Evolutionary conservation across 192 early-diverging fungal genomes (phyloP), one percentile per base, ranked within the genome.

Genomic region (Coemansia aciculifera): DNA sequence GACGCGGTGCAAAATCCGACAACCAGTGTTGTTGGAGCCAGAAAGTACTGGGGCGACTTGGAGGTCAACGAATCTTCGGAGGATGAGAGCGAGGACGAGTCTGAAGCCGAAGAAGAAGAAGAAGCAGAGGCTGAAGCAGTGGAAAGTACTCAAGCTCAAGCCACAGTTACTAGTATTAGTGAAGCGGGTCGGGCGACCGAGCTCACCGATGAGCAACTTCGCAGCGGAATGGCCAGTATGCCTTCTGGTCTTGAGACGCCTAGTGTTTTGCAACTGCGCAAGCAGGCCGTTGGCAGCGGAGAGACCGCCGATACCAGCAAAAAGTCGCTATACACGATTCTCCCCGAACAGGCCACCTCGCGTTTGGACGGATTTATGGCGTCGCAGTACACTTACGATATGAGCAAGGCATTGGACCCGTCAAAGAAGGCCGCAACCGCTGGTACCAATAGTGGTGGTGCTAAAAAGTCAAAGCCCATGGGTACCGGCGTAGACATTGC

Each of bases 291-390:
- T n/a, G 56, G 42, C 19, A 54, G 15, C 0, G 80, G 69, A 11
- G 78, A 78, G 38, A 77, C 71, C 6, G 71, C 64, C 40, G 74
- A 87, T 29, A 9, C n/a, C 6, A 13, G 34, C 34, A 38, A 60
- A 7, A 85, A 84, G 56, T 79, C 85, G 67, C 84, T 99, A 17
- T 98, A 96, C 77, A 91, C 88, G n/a, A 89, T 99, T n/a, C 66
- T 99, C 43, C 69, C 76, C 27, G 92, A 92, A 27, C 87, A 94
- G 64, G 85, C 86, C 38, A 84, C 90, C 44, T 79, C 85, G 11
- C 71, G 78, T 40, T 83, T 91, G 59, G 85, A 87, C 1, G 94
- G 91, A 11, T 93, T 99, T 72, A 97, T 99, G 97, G 97, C 94
- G 21, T 94, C 93, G 37, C 89, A 93, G 70, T 94, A 94, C 71